Conservation (phyloP, 805 yeast species). For the Wickerhamomyces queroliae region DNA sequence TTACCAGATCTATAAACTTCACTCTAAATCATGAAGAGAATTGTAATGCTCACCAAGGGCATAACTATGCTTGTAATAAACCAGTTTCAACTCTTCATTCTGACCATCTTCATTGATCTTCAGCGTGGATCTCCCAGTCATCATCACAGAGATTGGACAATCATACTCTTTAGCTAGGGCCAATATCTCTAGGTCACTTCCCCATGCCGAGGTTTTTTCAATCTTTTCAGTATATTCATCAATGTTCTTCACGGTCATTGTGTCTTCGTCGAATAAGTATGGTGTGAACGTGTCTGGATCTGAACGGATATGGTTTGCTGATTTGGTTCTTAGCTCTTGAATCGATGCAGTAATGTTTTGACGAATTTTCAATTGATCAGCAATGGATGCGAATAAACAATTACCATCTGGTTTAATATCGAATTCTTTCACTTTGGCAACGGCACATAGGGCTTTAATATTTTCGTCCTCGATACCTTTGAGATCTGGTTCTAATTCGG, state of each 20-base stretch:
- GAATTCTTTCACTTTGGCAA: constrained; percentile 43
- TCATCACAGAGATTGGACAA: constrained; percentile 69
- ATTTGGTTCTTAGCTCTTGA: constrained; percentile 51
- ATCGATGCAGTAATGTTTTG: constrained; percentile 35
- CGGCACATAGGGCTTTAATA: constrained; percentile 45
- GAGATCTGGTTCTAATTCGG: constrained; percentile 57
- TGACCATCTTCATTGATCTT: constrained; percentile 48
- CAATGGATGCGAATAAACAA: constrained; percentile 81
- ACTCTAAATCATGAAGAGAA: constrained; percentile 51
- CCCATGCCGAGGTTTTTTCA: constrained; percentile 87
- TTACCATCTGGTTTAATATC: constrained; percentile 92
- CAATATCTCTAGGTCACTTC: constrained; percentile 87
- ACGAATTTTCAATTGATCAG: constrained; percentile 65
- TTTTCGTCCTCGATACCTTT: constrained; percentile 68
- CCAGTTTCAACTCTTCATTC: constrained; percentile 57
- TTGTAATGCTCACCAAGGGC: constrained; percentile 96
- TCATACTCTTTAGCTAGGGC: constrained; percentile 71
- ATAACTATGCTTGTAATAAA: constrained; percentile 77
- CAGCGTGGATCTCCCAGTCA: constrained; percentile 70
- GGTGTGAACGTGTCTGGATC: constrained; percentile 74
- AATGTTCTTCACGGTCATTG: constrained; percentile 57
- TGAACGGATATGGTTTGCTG: constrained; percentile 60
- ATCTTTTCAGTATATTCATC: constrained; percentile 64
- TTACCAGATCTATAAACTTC: neutral
- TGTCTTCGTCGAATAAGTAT: constrained; percentile 74